phyloP scores from a whole-genome alignment of 2,329 filamentous ascomycete species.

The Geosmithia putterillii region DNA sequence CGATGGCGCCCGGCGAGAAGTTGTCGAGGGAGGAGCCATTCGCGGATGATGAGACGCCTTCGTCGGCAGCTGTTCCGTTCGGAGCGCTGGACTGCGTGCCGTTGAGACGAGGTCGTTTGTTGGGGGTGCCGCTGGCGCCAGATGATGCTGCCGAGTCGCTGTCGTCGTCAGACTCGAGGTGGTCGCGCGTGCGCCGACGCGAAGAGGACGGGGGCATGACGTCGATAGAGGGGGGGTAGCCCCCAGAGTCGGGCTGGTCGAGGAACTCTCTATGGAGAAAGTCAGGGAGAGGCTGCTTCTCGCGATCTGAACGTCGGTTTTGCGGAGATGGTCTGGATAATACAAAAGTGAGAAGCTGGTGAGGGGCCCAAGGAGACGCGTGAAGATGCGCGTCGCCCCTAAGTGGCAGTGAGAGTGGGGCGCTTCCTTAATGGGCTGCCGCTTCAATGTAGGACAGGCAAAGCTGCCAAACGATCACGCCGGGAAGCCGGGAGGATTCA shows the following conservation, averaged over 20 bases:
- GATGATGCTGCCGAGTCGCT: constrained; percentile 10
- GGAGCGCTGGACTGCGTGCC: no score
- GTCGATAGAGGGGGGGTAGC: neutral
- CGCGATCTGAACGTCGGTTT: no score
- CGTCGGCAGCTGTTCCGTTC: constrained; percentile 7
- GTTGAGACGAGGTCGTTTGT: constrained; percentile 21
- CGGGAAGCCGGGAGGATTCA: no score
- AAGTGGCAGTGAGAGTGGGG: neutral
- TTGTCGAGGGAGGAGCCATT: constrained; percentile 11
- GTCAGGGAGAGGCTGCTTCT: neutral
- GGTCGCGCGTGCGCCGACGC: constrained; percentile 30
- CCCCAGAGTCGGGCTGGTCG: neutral
- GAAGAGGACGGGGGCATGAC: neutral
- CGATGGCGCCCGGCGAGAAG: constrained; percentile 70
- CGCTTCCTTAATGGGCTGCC: neutral
- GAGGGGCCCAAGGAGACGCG: neutral
- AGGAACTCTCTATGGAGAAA: neutral
- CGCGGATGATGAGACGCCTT: no score
- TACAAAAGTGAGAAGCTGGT: neutral
- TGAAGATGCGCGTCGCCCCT: neutral
- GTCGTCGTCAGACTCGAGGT: constrained; percentile 24
- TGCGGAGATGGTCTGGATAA: neutral
- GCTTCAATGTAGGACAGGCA: no score
- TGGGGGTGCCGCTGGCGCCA: constrained; percentile 12
- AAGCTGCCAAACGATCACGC: no score